Base-by-base conservation (phyloP, 805 yeast genomes). In the Candida oleophila region DNA sequence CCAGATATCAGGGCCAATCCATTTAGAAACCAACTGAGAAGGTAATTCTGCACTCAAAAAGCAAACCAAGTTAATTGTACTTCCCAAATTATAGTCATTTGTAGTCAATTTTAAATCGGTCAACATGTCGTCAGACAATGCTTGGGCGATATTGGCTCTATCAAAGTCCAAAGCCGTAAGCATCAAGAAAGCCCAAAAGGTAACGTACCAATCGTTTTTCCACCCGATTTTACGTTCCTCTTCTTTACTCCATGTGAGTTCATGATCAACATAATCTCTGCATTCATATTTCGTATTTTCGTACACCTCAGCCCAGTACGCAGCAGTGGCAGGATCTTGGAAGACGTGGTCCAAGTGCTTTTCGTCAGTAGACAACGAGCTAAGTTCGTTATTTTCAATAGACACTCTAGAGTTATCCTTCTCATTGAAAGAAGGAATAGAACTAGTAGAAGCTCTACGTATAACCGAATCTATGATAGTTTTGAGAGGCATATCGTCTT, bases 1-100 rank as follows among this genome's bases (percentile, higher is more conserved):
- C 78, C 84, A 81, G 20, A 69, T 54, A 55, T 82, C 87, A 3
- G 85, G 78, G 9, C 89, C 89, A 32, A 83, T 43, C 44, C 69
- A 72, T 60, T 84, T 83, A 16, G 85, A 77, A 30, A 83, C 68
- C 51, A 83, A 66, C 56, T 83, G 87, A 2, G 87, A 81, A 0
- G 89, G 89, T 9, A 83, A 60, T 58, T 83, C 89, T 16, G 85
- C 78, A 19, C 65, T 54, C 44, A 83, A 60, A 55, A 83, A 83
- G 40, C 77, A 68, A 4, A 80, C 66, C 47, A 71, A 65, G 54
- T 76, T 76, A 36, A 83, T 69, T 3, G 85, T 80, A 49, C 69
- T 76, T 21, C 87, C 89, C 32, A 69, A 57, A 60, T 84, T 85
- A 59, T 74, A 82, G 48, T 83, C 78, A 53, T 77, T 66, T n/a